Base-by-base conservation (phyloP, 495 filamentous ascomycete genomes). In the Penicillium verhagenii region DNA sequence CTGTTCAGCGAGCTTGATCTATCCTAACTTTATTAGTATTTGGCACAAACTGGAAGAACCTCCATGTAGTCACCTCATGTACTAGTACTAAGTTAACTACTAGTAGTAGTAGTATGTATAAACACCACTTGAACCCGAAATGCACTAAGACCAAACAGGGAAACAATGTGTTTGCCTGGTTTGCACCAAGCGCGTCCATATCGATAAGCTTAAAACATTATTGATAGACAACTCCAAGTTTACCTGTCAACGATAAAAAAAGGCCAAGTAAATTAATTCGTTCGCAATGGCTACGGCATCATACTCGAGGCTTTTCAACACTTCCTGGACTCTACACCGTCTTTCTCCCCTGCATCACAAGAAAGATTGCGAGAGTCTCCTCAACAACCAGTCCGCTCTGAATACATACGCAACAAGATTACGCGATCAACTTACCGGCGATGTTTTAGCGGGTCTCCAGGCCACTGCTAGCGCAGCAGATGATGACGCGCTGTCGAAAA, bases 271-370 rank as follows among this genome's bases (percentile, higher is more conserved):
- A 13, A 42, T 18, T 24, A 38, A 14, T 25, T 16, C 18, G 16
- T 43, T 31, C 20, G 50, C 24, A 39, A 73, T 76, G 71, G 63
- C 63, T 29, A 52, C 52, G 52, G 48, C 60, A 46, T 63, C 45
- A n/a, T 47, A 56, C 6, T 45, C 50, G n/a, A 66, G 72, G 23
- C 71, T 85, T 26, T 77, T 82, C 50, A 79, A 81, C 47, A 79
- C 78, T 1, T 82, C 79, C 8, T 85, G 79, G 72, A 78, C 75
- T 8, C 57, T 79, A n/a, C 72, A 84, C 58, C 77, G 79, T 33
- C 70, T 85, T 35, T 82, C 81, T 2, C 80, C 80, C 14, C 73
- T 85, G 23, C 71, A 80, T 59, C 72, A 78, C 47, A 67, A 59
- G 18, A 74, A 69, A 43, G 72, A 74, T 43, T 72, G 72, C 54